phyloP scores from a whole-genome alignment of 306 rosid species.

The Vigna angularis region DNA sequence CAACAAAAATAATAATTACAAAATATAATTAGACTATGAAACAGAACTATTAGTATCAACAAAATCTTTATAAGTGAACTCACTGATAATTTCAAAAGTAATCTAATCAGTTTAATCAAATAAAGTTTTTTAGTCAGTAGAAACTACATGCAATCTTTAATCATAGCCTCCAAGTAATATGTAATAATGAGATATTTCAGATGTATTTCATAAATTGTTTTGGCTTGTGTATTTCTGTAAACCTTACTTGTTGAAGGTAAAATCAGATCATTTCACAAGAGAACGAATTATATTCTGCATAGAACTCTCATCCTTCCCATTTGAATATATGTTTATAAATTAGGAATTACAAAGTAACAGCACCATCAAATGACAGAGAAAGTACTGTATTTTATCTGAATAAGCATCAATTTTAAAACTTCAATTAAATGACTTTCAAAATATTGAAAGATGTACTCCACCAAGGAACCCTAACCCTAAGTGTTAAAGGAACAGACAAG shows the following conservation, averaged over 20 bases:
- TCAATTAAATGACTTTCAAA: neutral
- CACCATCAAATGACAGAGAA: neutral
- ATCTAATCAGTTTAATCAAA: neutral
- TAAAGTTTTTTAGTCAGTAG: no score
- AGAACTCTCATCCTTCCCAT: neutral
- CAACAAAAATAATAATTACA: neutral
- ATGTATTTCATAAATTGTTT: neutral
- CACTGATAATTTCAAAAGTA: neutral
- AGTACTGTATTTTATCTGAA: neutral
- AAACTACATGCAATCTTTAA: neutral
- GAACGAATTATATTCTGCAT: neutral
- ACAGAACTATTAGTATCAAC: neutral
- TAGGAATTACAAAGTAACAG: slow-evolving; percentile 1
- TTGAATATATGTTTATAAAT: slow-evolving; percentile 1
- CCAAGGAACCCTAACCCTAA: slow-evolving; percentile 82
- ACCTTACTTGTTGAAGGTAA: neutral
- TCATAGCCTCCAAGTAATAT: neutral
- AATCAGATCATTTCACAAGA: neutral
- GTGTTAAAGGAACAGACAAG: neutral
- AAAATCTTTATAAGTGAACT: neutral
- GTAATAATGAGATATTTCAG: neutral
- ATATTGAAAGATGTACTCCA: slow-evolving; percentile 5
- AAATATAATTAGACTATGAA: neutral
- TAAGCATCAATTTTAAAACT: neutral
- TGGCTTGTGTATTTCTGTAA: neutral